Evolutionary conservation across 139 green algal genomes (phyloP), one percentile per base, ranked within the genome.

Genomic region (Marvania coccoides): DNA sequence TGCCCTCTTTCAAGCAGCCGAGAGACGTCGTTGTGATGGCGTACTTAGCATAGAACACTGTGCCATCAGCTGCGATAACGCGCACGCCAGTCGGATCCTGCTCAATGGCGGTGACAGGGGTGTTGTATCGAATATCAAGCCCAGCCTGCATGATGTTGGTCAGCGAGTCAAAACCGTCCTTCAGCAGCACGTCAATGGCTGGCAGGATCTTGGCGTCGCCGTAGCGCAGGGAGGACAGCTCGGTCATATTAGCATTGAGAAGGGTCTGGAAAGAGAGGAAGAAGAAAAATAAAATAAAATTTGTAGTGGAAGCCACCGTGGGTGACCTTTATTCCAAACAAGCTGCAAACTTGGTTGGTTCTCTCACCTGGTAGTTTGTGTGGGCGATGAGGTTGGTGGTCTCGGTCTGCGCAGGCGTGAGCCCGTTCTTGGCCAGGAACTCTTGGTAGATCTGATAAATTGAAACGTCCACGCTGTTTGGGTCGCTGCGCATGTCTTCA

Each of bases 11-110:
- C 6, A 90, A 62, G 51, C 83, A 72, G 0, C 80, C 83, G 53
- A 90, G 58, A 1, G 83, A 76, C 5, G 81, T 47, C 5, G 86
- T 91, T n/a, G 92, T 63, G 3, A 93, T 54, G 10, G 73, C 81
- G 19, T 81, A 74, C 3, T 73, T 61, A 1, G 69, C 77, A 2
- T 7, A n/a, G 15, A 79, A 75, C 28, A 19, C 30, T 36, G 57
- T 26, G 3, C 59, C 77, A 53, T 51, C 57, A 6, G 35, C 51
- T 26, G 45, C 58, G 28, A 23, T 31, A 19, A 79, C 61, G 4
- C 37, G 47, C 30, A 72, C 47, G 2, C 48, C 28, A 57, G n/a
- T 19, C 19, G 29, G 24, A 5, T 30, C 10, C 29, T 71, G 71
- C 23, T 47, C 19, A 23, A 81, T 47, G 3, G 15, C 12, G 0